Percentiles rank a stretch among this genome's conserved stretches.
Evolutionary conservation across 805 yeast genomes (phyloP).

Genomic region (Ogataea nakhonphanomensis): DNA sequence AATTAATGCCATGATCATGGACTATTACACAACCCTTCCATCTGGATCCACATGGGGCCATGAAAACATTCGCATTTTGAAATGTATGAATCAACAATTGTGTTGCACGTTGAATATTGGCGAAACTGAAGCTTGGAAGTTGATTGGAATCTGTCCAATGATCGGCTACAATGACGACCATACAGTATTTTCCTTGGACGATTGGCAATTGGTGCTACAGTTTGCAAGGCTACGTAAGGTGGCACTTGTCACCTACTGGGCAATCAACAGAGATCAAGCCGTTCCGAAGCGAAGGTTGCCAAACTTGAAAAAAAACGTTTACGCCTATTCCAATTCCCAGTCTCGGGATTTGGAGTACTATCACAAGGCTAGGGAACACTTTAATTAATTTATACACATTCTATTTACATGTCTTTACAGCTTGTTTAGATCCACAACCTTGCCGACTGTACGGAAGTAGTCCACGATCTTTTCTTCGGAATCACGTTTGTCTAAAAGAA

Average conservation of each 20-base stretch:
- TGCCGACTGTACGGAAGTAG: conserved; percentile 66
- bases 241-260: conserved; percentile 32
- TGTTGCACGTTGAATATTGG: conserved; percentile 5
- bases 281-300: conserved; percentile 9
- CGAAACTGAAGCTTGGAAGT: conserved; percentile 18
- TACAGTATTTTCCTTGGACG: conserved; percentile 20
- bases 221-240: conserved; percentile 18
- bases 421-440: conserved; percentile 32
- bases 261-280: conserved; percentile 32
- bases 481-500: conserved; percentile 28
- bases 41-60: conserved; percentile 24
- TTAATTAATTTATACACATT: conserved; percentile 2
- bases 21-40: conserved; percentile 29
- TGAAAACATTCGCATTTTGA: conserved; percentile 28
- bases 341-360: conserved; percentile 21
- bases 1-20: conserved; percentile 32
- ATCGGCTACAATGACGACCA: conserved; percentile 33
- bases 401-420: conserved; percentile 11
- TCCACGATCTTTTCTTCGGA: conserved; percentile 51
- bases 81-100: conserved; percentile 17
- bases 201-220: conserved; percentile 23
- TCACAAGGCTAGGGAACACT: conserved; percentile 8
- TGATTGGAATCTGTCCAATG: conserved; percentile 34
- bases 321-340: conserved; percentile 25
- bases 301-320: conserved; percentile 15